Evolutionary conservation across 352 stramenopile species (phyloP).

Genomic region (Pythium guiyangense): DNA sequence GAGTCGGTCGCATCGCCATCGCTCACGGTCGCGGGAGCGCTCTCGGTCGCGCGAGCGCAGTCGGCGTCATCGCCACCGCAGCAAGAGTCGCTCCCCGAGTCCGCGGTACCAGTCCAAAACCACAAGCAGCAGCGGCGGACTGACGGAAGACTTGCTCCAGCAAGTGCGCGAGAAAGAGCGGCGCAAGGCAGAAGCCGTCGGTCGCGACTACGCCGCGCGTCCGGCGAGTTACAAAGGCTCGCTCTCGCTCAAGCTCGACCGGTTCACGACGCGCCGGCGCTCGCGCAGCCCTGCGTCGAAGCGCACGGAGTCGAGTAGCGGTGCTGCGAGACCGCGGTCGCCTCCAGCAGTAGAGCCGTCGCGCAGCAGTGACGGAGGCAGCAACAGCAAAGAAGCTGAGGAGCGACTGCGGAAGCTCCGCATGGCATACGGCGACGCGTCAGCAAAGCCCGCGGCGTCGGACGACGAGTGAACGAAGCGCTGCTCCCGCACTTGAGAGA

Average conservation of each 20-base stretch:
- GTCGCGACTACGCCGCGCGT: slow-evolving; percentile 88
- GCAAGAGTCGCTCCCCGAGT: slow-evolving; percentile 13
- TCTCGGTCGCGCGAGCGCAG: slow-evolving; percentile 28
- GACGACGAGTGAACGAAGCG: slow-evolving; percentile 11
- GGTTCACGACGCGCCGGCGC: slow-evolving; percentile 71
- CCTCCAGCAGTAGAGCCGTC: not conserved
- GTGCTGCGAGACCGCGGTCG: slow-evolving; percentile 8
- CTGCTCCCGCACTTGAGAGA: not conserved
- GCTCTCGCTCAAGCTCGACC: slow-evolving; percentile 88
- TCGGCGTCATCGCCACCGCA: slow-evolving; percentile 14
- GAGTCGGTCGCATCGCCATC: slow-evolving; percentile 25
- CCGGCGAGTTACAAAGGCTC: slow-evolving; percentile 92
- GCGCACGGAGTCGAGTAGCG: slow-evolving; percentile 40
- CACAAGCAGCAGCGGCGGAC: slow-evolving; percentile 11
- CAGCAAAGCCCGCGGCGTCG: slow-evolving; percentile 17
- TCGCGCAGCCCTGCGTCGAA: slow-evolving; percentile 62
- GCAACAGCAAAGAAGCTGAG: slow-evolving; percentile 35
- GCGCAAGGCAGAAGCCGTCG: slow-evolving; percentile 85
- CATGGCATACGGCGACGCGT: slow-evolving; percentile 82
- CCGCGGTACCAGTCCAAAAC: slow-evolving; percentile 9
- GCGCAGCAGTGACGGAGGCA: slow-evolving; percentile 6
- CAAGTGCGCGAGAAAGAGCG: slow-evolving; percentile 91
- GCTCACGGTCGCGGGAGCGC: slow-evolving; percentile 35
- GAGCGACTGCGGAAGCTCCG: slow-evolving; percentile 66
- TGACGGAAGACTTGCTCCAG: slow-evolving; percentile 84